A percentile compares a stretch with the other conserved stretches of the same genome.
These are phyloP conservation scores for Solanum tarapatanum DNA, from an alignment of 257 asterid genomes.

Conservation along the genomic window DNA sequence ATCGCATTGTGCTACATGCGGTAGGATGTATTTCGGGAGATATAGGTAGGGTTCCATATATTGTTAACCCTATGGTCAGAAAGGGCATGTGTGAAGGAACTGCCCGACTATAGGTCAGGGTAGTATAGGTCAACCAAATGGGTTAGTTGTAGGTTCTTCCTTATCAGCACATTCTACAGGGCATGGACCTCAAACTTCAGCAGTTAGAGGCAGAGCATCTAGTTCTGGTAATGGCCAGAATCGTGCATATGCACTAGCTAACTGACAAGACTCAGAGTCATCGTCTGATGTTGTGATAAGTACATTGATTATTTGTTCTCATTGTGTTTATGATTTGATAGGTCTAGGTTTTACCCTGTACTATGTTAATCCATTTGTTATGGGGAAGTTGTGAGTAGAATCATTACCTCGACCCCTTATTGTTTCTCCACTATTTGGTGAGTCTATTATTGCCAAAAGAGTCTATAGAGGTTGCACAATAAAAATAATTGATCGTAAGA, in stretches of 20 bases:
- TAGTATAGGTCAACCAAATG: neutral
- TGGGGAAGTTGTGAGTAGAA: no score
- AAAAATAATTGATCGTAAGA: no score
- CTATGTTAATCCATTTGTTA: no score
- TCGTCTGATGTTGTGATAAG: neutral
- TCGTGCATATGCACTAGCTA: neutral
- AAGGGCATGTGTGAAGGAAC: neutral
- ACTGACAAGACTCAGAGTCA: fast-evolving
- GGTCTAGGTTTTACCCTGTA: no score
- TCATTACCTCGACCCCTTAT: no score
- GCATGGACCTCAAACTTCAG: neutral
- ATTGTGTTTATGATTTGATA: no score
- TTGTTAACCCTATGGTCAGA: no score
- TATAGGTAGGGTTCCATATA: neutral
- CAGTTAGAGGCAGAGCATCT: neutral
- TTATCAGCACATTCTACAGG: neutral
- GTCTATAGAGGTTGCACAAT: neutral
- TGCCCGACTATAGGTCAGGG: neutral
- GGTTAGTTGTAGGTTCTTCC: neutral
- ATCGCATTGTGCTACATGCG: fast-evolving
- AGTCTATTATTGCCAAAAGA: neutral
- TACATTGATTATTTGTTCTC: no score
- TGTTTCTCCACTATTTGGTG: neutral
- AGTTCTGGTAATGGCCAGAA: neutral
- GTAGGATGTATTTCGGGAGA: neutral